phyloP scores from a whole-genome alignment of 2,329 filamentous ascomycete genomes.

The Colletotrichum sp. region DNA sequence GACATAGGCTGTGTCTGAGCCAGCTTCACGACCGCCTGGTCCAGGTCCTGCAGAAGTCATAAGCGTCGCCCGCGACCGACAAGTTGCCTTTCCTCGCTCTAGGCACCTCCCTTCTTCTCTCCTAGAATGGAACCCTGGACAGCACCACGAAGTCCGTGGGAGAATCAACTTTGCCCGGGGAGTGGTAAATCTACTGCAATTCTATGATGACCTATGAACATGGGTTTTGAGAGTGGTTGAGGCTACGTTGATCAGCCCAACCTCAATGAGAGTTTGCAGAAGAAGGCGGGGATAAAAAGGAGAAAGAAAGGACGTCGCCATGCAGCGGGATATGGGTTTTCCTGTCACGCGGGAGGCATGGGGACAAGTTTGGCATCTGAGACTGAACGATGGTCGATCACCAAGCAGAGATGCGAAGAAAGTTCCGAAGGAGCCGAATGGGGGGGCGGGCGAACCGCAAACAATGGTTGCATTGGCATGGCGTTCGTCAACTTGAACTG shows the following conservation, averaged over 20 bases:
- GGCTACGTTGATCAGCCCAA: background rate
- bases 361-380: slow-evolving; percentile 22
- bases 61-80: background rate
- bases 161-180: background rate
- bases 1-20: background rate
- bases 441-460: slow-evolving; percentile 8
- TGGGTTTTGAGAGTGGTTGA: background rate
- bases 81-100: background rate
- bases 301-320: background rate
- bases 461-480: slow-evolving; percentile 13
- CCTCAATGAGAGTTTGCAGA: background rate
- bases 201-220: background rate
- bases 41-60: background rate
- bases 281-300: background rate
- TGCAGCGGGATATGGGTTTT: background rate
- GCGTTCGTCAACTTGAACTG: slow-evolving; percentile 2
- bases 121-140: background rate
- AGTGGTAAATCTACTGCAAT: background rate
- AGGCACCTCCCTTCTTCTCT: background rate
- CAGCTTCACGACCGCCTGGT: background rate
- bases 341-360: background rate
- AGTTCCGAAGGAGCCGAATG: slow-evolving; percentile 19
- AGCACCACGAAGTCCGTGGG: background rate
- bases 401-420: slow-evolving; percentile 9
- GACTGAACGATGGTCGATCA: slow-evolving; percentile 18